Evolutionary conservation across 2,329 filamentous ascomycete species (phyloP).

Genomic region (Paradendryphiella salina): DNA sequence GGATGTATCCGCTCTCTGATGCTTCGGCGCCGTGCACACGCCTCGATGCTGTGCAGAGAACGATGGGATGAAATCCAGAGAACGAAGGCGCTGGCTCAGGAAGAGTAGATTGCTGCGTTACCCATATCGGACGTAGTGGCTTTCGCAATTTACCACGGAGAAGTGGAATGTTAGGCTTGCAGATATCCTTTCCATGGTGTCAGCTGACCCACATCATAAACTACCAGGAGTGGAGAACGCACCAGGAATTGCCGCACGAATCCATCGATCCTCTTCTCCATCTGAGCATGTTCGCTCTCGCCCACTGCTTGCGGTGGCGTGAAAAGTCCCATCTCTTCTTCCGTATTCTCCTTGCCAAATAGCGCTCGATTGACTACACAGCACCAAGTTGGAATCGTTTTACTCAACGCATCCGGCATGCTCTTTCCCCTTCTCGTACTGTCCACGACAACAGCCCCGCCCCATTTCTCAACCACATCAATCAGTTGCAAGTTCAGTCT

Average conservation of each 20-base stretch:
- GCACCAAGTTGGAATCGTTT: conserved; percentile 94
- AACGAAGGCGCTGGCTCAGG: conserved; percentile 55
- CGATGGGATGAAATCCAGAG: conserved; percentile 67
- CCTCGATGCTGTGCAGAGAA: conserved; percentile 84
- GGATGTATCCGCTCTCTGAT: conserved; percentile 77
- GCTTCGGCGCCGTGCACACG: conserved; percentile 70
- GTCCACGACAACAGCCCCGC: conserved; percentile 87
- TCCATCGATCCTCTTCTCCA: conserved; percentile 63
- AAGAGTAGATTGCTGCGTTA: conserved; percentile 67
- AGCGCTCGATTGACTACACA: conserved; percentile 78
- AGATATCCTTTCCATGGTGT: conserved; percentile 53
- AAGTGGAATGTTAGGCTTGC: conserved; percentile 59
- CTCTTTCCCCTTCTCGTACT: conserved; percentile 90
- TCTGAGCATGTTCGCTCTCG: conserved; percentile 77
- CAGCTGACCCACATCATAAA: not conserved
- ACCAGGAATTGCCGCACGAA: conserved; percentile 58
- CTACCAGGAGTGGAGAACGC: conserved; percentile 14
- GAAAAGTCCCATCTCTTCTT: conserved; percentile 54
- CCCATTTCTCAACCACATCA: conserved; percentile 64
- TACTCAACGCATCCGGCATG: conserved; percentile 94
- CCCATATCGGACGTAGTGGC: conserved; percentile 78
- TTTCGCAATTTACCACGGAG: conserved; percentile 64
- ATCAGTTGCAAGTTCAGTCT: conserved; percentile 84
- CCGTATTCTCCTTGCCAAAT: conserved; percentile 63
- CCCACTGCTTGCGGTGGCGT: conserved; percentile 75